These are phyloP conservation scores for Exophiala viscosa DNA, from an alignment of 2,329 filamentous ascomycete genomes.

Conservation along the genomic window DNA sequence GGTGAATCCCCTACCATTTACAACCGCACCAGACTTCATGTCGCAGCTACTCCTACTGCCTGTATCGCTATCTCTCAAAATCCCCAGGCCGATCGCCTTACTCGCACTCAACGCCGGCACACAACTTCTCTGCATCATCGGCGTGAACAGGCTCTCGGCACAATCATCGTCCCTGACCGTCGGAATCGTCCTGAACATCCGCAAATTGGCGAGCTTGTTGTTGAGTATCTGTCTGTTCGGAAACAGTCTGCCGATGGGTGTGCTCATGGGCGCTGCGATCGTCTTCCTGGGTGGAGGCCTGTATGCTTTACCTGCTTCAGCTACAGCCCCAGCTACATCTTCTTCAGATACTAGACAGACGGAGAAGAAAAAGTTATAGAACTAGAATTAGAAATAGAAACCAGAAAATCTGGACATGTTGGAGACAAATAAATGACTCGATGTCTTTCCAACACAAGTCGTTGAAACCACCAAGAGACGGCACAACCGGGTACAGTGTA, in stretches of 20 bases:
- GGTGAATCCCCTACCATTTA: conserved; percentile 2
- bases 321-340: neutral
- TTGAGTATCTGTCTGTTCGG: conserved; percentile 94
- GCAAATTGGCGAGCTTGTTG: conserved; percentile 86
- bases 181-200: conserved; percentile 91
- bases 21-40: neutral
- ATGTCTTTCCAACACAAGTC: neutral
- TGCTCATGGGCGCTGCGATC: conserved; percentile 73
- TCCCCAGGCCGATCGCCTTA: conserved; percentile 34
- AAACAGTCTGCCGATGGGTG: conserved; percentile 71
- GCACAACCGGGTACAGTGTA: no score
- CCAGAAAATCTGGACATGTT: neutral
- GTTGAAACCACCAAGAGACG: no score
- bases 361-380: conserved; percentile 1
- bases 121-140: conserved; percentile 91
- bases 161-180: conserved; percentile 89
- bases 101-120: conserved; percentile 63
- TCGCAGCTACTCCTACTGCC: neutral
- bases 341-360: neutral
- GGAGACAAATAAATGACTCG: neutral
- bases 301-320: conserved; percentile 55
- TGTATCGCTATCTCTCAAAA: conserved; percentile 29
- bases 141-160: conserved; percentile 89
- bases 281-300: conserved; percentile 89
- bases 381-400: neutral